phyloP scores from a whole-genome alignment of 441 rosid genomes.

The Caryocar brasiliense region DNA sequence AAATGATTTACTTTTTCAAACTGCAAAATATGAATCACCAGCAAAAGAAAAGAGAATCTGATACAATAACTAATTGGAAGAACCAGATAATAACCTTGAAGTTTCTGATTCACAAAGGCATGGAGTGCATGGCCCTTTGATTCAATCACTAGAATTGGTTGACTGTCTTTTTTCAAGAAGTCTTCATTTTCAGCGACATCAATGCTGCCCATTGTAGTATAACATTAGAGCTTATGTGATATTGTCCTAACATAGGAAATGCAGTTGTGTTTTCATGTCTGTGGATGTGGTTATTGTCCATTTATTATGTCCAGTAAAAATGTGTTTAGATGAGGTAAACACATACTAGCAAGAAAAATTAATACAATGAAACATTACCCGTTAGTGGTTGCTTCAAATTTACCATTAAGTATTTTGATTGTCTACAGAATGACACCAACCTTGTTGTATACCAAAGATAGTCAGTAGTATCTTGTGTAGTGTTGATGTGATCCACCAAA shows the following conservation, averaged over 20 bases:
- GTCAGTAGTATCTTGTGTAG: conserved; percentile 78
- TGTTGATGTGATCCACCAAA: conserved; percentile 75
- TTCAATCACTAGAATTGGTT: conserved; percentile 55
- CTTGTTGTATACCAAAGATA: conserved; percentile 93
- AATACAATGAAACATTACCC: too few relatives aligned
- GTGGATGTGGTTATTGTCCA: too few relatives aligned
- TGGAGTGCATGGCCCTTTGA: conserved; percentile 86
- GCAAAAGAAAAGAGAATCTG: neutral
- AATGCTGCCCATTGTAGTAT: conserved; percentile 38
- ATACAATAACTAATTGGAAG: neutral
- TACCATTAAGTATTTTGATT: too few relatives aligned
- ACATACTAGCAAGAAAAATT: too few relatives aligned
- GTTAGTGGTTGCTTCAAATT: too few relatives aligned
- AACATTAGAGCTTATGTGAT: too few relatives aligned
- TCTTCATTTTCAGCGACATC: conserved; percentile 43
- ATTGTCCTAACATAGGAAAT: too few relatives aligned
- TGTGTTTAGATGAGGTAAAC: too few relatives aligned
- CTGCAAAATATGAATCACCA: neutral
- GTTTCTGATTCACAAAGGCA: conserved; percentile 66
- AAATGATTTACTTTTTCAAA: too few relatives aligned
- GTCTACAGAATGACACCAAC: conserved; percentile 31
- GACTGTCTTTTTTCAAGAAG: conserved; percentile 48
- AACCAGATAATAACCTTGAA: conserved; percentile 39
- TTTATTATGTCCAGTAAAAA: too few relatives aligned
- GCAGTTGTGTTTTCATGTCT: too few relatives aligned